Evolutionary conservation across 495 filamentous ascomycete genomes (phyloP), one percentile per base, ranked within the genome.

Genomic region (Recurvomyces mirabilis): DNA sequence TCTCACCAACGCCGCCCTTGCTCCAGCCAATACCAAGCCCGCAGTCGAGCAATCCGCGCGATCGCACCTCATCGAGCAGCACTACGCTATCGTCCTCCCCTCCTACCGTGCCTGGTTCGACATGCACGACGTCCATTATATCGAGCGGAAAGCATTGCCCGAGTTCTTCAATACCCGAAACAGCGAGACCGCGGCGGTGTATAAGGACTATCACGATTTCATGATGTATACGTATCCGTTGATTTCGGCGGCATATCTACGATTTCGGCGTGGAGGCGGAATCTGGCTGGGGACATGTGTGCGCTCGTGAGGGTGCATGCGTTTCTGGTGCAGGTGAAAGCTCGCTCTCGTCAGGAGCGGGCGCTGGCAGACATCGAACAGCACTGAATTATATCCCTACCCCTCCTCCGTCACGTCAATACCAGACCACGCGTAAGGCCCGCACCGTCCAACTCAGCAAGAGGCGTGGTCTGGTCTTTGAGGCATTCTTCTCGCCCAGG

Each of bases 141-240:
- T 93, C 52, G 91, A 98, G 70, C 78, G 79, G 55, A 95, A 93
- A 59, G 84, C 84, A 6, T 65, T 98, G 40, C 87, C 88, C 1
- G 91, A 98, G 64, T 98, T 94, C 63, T 98, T 98, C 73, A 95
- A 96, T 66, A 86, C 76, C 62, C 75, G 91, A 29, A 98, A 98
- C 62, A 95, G 89, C 74, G 96, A 98, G 69, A 98, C 91, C 0
- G 79, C 84, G 4, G 79, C 86, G n/a, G 84, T 94, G 13, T 98
- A 95, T 64, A 95, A 95, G 64, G 91, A 98, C 59, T 96, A 96
- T 63, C 79, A 93, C 49, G 89, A 96, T 57, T 98, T 98, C 63
- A 98, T 98, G 91, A 88, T 98, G 63, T 95, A 96, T 61, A 94
- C 91, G 14, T 98, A 98, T 64, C 78, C 91, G 17, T 65, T 98